Evolutionary conservation across 495 filamentous ascomycete genomes (phyloP), one percentile per base, ranked within the genome.

Genomic region (Daldinia grandis): DNA sequence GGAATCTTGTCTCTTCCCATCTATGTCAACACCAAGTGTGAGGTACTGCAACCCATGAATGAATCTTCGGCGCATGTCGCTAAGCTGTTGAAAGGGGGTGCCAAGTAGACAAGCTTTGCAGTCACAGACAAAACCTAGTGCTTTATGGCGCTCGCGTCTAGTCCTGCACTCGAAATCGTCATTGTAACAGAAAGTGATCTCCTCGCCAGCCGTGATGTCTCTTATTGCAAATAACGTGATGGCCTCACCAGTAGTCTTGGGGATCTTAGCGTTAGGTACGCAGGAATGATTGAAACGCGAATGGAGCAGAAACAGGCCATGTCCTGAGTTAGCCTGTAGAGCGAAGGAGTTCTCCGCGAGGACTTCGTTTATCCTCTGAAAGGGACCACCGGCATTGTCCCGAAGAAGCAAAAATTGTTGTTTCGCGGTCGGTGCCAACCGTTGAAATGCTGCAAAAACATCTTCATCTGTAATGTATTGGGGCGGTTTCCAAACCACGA

Each of bases 231-330:
- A 56, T 14, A 28, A 3, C n/a, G 27, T 5, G 2, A 56, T 21
- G 4, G 3, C 3, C 14, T 35, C n/a, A 1, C n/a, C 17, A 2
- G 3, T 35, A 17, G 15, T 0, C 3, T 56, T 9, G 3, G 30
- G 27, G n/a, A 56, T 10, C 15, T 35, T 35, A 5, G 53, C 27
- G n/a, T 56, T 56, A 17, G 53, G 53, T 5, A 56, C 4, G 53
- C 53, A 56, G 30, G 53, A 56, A 9, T 56, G 53, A 15, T 56
- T 56, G 17, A 56, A 56, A 2, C 53, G 53, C 3, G 53, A 56
- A 30, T 56, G 53, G 9, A 56, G 53, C 14, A 56, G 53, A 19
- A 24, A 56, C 1, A 56, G 4, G 30, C 30, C 53, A 12, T 30
- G 53, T 5, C 17, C 30, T 7, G 17, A 21, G 27, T 12, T 24